These are phyloP conservation scores for Salix dunnii DNA, from an alignment of 345 rosid species.

Conservation along the genomic window DNA sequence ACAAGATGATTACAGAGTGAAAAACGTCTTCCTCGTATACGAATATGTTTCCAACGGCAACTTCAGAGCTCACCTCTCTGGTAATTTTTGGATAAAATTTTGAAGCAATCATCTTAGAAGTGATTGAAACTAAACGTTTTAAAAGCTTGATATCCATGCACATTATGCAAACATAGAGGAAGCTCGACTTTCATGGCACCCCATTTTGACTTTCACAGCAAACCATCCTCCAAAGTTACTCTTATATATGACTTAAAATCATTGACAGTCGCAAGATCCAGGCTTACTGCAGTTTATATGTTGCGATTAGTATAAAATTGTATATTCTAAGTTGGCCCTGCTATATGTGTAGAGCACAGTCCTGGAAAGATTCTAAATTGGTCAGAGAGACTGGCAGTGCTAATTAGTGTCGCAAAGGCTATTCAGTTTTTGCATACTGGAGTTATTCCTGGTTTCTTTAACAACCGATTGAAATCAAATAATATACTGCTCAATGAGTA, in stretches of 20 bases:
- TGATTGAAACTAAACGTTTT: background rate
- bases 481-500: slow-evolving; percentile 62
- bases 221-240: background rate
- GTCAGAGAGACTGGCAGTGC: slow-evolving; percentile 62
- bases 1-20: slow-evolving; percentile 35
- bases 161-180: background rate
- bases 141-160: background rate
- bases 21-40: slow-evolving; percentile 43
- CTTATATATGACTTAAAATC: background rate
- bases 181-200: background rate
- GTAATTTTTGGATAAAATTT: slow-evolving; percentile 18
- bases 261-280: no score
- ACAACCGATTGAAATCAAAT: slow-evolving; percentile 59
- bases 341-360: slow-evolving; percentile 29
- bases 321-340: slow-evolving; percentile 13
- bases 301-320: background rate
- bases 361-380: slow-evolving; percentile 45
- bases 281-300: background rate
- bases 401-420: slow-evolving; percentile 61
- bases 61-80: slow-evolving; percentile 43
- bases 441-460: slow-evolving; percentile 76
- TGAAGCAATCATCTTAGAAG: background rate
- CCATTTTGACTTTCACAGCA: background rate
- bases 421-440: slow-evolving; percentile 81
- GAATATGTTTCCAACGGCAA: slow-evolving; percentile 40